Evolutionary conservation across 352 stramenopile genomes (phyloP).

Genomic region (Phytophthora ramorum): DNA sequence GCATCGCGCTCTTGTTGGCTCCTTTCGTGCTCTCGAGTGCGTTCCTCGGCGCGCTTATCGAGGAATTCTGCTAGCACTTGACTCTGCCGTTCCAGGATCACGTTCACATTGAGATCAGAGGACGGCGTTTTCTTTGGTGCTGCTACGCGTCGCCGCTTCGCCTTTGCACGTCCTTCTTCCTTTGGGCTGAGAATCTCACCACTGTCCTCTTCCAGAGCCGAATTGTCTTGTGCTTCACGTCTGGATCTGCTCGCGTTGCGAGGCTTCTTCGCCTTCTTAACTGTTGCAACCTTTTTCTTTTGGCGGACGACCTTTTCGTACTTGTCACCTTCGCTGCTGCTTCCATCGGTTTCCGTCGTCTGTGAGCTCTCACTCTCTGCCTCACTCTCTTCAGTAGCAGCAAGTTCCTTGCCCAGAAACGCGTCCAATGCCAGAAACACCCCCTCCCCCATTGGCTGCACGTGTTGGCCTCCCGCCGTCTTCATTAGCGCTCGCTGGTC

Average conservation of each 20-base stretch:
- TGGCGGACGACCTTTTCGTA: constrained; percentile 1
- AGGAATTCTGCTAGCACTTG: constrained; percentile 18
- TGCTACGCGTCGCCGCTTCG: constrained; percentile 18
- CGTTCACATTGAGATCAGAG: constrained; percentile 4
- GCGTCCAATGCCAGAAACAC: constrained; percentile 16
- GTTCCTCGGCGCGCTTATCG: constrained; percentile 19
- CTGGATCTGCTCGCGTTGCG: background rate
- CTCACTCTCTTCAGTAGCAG: background rate
- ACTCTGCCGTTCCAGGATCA: constrained; percentile 25
- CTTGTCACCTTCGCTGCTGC: constrained; percentile 20
- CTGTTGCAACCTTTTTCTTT: constrained; percentile 6
- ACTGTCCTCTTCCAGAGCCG: constrained; percentile 21
- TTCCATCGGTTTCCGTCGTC: background rate
- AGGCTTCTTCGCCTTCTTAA: constrained; percentile 8
- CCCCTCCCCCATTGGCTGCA: constrained; percentile 19
- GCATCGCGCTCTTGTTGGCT: constrained; percentile 25
- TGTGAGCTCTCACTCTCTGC: constrained; percentile 6
- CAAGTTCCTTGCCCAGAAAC: constrained; percentile 5
- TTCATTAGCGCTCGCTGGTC: constrained; percentile 31
- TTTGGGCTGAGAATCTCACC: constrained; percentile 8
- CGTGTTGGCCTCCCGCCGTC: constrained; percentile 13
- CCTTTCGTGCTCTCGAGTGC: constrained; percentile 16
- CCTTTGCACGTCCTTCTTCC: background rate
- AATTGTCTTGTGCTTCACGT: too few species aligned
- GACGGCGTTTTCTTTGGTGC: background rate